phyloP scores from a whole-genome alignment of 2,329 filamentous ascomycete genomes.

The Orbilia javanica region DNA sequence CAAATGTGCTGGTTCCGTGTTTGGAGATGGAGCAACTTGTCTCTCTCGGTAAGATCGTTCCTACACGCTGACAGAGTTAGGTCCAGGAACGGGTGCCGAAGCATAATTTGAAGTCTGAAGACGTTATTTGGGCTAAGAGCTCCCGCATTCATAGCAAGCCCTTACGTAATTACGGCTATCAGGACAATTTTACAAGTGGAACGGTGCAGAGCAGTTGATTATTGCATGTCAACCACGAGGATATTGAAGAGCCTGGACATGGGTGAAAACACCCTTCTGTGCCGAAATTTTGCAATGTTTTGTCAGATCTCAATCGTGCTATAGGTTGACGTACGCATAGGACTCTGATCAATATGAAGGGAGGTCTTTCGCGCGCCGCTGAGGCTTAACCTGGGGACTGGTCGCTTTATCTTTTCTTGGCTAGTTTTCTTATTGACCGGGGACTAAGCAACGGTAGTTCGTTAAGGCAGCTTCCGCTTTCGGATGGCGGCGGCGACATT shows the following conservation, averaged over 20 bases:
- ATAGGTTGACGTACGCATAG: no score
- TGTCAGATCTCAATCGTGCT: no score
- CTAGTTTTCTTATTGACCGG: no score
- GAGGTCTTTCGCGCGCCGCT: no score
- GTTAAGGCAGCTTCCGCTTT: no score
- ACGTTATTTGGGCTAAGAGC: constrained; percentile 25
- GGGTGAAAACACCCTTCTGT: constrained; percentile 5
- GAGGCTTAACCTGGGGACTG: no score
- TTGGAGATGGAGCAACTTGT: constrained; percentile 11
- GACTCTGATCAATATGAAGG: no score
- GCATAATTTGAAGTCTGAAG: constrained; percentile 19
- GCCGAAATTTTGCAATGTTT: no score
- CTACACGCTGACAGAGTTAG: constrained; percentile 7
- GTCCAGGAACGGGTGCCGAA: constrained; percentile 17
- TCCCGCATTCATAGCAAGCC: background rate
- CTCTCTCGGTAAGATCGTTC: constrained; percentile 17
- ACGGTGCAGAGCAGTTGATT: background rate
- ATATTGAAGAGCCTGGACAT: constrained; percentile 13
- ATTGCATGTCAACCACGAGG: constrained; percentile 6
- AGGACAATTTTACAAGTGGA: constrained; percentile 7
- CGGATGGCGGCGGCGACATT: no score
- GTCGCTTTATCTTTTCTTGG: no score
- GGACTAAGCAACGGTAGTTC: no score
- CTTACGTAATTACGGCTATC: constrained; percentile 20
- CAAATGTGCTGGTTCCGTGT: constrained; percentile 5